phyloP scores from a whole-genome alignment of 805 yeast species.

The Yarrowia yakushimensis region DNA sequence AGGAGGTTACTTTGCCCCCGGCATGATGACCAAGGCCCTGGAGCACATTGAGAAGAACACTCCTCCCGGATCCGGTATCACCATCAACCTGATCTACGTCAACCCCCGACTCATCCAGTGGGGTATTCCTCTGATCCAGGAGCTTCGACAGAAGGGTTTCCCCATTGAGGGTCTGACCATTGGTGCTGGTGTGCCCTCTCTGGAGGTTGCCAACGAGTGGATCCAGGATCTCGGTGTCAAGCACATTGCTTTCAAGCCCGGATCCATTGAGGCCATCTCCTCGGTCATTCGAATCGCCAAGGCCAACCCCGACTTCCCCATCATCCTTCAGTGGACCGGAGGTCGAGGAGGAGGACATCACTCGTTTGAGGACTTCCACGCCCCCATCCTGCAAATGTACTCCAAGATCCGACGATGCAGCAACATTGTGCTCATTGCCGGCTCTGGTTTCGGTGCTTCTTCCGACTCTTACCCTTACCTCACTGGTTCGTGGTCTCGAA shows the following conservation, averaged over 20 bases:
- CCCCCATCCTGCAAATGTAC: slow-evolving; percentile 94
- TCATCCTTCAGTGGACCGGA: slow-evolving; percentile 99
- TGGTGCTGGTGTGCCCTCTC: slow-evolving; percentile 99
- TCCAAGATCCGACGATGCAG: slow-evolving; percentile 86
- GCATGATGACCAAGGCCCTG: slow-evolving; percentile 68
- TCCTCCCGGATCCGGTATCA: slow-evolving; percentile 84
- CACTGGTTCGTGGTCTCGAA: slow-evolving; percentile 93
- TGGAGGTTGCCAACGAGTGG: slow-evolving; percentile 96
- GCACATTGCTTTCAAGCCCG: slow-evolving; percentile 95
- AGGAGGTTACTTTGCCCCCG: slow-evolving; percentile 91
- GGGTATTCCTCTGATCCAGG: slow-evolving; percentile 95
- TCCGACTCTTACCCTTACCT: slow-evolving; percentile 97
- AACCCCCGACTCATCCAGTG: slow-evolving; percentile 97
- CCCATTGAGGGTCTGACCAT: slow-evolving; percentile 94
- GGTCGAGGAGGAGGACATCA: slow-evolving; percentile 99
- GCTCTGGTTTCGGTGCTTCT: slow-evolving; percentile 97
- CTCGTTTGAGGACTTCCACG: slow-evolving; percentile 98
- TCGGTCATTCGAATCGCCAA: slow-evolving; percentile 88
- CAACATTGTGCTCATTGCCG: slow-evolving; percentile 89
- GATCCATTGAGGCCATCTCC: slow-evolving; percentile 87
- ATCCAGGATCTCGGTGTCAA: slow-evolving; percentile 88
- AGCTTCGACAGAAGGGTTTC: slow-evolving; percentile 84
- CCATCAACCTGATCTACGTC: slow-evolving; percentile 89
- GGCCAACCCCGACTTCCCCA: slow-evolving; percentile 94
- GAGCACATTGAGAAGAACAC: slow-evolving; percentile 65